Percentiles rank a stretch among this genome's conserved stretches.
phyloP scores from a whole-genome alignment of 768 basidiomycete genomes.

The Psilocybe azurescens region DNA sequence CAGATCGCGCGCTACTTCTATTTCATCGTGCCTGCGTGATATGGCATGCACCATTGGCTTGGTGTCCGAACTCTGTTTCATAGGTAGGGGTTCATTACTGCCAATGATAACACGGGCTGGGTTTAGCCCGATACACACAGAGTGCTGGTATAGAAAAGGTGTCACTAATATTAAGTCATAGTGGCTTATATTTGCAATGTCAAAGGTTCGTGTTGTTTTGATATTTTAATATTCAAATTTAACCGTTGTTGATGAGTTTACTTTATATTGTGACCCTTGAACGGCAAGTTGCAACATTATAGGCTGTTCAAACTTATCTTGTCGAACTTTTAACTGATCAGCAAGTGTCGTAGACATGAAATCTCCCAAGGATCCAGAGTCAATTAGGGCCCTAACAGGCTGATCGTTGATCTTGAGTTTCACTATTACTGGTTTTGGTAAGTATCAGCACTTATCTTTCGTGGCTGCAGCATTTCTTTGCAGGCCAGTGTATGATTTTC shows the following conservation, averaged over 20 bases:
- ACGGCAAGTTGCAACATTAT: slow-evolving; percentile 43
- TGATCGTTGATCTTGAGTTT: slow-evolving; percentile 35
- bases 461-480: no score
- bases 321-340: slow-evolving; percentile 37
- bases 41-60: not conserved
- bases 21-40: slow-evolving; percentile 17
- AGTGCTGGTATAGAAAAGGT: slow-evolving; percentile 36
- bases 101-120: slow-evolving; percentile 28
- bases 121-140: no score
- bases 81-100: slow-evolving; percentile 3
- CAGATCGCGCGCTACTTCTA: slow-evolving; percentile 1
- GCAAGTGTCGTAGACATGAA: slow-evolving; percentile 42
- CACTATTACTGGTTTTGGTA: slow-evolving; percentile 40
- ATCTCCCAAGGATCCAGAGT: slow-evolving; percentile 43
- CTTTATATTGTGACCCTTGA: slow-evolving; percentile 42
- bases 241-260: slow-evolving; percentile 13
- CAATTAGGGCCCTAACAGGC: slow-evolving; percentile 36
- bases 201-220: not conserved
- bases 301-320: slow-evolving; percentile 30
- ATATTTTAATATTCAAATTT: slow-evolving; percentile 39
- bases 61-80: slow-evolving; percentile 1
- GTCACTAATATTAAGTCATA: slow-evolving; percentile 48
- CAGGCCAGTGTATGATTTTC: no score
- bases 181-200: slow-evolving; percentile 22
- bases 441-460: no score